These are phyloP conservation scores for Zanthoxylum bungeanum DNA, from an alignment of 345 rosid genomes.

Conservation along the genomic window DNA sequence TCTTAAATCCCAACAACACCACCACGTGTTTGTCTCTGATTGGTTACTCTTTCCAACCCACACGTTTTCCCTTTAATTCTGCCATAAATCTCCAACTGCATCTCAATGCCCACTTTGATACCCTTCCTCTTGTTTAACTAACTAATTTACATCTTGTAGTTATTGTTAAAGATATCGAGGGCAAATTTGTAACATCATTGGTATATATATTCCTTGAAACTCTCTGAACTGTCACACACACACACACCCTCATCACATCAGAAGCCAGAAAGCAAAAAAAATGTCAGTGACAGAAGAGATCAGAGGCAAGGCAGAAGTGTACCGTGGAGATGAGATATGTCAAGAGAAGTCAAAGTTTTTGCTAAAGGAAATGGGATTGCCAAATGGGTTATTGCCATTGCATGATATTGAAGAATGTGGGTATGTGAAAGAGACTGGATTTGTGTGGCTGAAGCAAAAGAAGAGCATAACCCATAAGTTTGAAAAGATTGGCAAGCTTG, in stretches of 20 bases:
- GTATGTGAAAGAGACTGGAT: slow-evolving; percentile 71
- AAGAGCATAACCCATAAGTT: slow-evolving; percentile 74
- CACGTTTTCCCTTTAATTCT: slow-evolving; percentile 12
- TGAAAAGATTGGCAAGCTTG: slow-evolving; percentile 58
- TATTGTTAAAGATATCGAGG: neutral
- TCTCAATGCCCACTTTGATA: neutral
- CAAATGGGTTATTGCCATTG: slow-evolving; percentile 78
- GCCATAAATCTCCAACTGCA: slow-evolving; percentile 26
- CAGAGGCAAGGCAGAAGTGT: slow-evolving; percentile 68
- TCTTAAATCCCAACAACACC: neutral
- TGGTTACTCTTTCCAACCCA: slow-evolving; percentile 11
- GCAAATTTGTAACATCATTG: neutral
- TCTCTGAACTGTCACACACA: neutral
- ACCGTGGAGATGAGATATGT: slow-evolving; percentile 73
- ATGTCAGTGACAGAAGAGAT: slow-evolving; percentile 81
- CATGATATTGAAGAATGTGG: slow-evolving; percentile 79
- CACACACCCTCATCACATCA: neutral
- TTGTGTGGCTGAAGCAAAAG: slow-evolving; percentile 94
- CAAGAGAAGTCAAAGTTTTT: slow-evolving; percentile 52
- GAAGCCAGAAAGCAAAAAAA: neutral
- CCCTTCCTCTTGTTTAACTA: slow-evolving; percentile 1
- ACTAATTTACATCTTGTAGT: slow-evolving; percentile 12
- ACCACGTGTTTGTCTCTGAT: neutral
- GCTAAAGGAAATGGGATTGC: slow-evolving; percentile 61
- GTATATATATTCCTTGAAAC: neutral